Evolutionary conservation across 2,329 filamentous ascomycete species (phyloP).

Genomic region (Xylariaceae sp.): DNA sequence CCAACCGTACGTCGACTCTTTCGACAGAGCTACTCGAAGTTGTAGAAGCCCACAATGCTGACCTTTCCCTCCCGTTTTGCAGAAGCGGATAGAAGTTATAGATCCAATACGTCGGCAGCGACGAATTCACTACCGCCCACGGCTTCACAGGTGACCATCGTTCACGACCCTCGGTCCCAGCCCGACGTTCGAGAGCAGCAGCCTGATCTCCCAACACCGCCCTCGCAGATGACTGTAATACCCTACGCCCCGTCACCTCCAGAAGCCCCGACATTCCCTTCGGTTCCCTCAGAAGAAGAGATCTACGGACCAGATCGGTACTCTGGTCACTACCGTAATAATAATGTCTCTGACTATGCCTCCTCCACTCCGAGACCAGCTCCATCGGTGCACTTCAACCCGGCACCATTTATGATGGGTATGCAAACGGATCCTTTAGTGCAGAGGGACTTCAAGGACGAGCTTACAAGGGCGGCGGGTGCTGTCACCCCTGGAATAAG

Average conservation of each 20-base stretch:
- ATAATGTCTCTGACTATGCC: constrained; percentile 35
- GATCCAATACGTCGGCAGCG: constrained; percentile 27
- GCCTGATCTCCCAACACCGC: constrained; percentile 39
- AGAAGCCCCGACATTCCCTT: constrained; percentile 40
- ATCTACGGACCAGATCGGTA: constrained; percentile 54
- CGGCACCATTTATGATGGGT: constrained; percentile 47
- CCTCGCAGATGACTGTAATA: constrained; percentile 46
- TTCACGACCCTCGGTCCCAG: constrained; percentile 32
- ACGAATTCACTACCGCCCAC: constrained; percentile 33
- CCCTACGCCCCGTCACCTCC: constrained; percentile 50
- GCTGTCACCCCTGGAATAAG: constrained; percentile 78
- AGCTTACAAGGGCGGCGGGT: constrained; percentile 56
- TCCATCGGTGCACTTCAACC: constrained; percentile 46
- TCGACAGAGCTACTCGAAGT: background rate
- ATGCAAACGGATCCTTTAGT: constrained; percentile 35
- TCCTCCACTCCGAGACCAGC: constrained; percentile 29
- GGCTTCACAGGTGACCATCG: constrained; percentile 39
- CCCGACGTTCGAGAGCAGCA: constrained; percentile 32
- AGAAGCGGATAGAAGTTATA: constrained; percentile 33
- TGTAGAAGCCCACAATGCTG: constrained; percentile 1
- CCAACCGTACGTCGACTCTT: constrained; percentile 27
- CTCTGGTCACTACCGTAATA: constrained; percentile 41
- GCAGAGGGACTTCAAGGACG: constrained; percentile 55
- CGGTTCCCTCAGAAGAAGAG: constrained; percentile 47
- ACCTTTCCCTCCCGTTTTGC: constrained; percentile 11